Base-by-base conservation (phyloP, 2,329 filamentous ascomycete genomes). In the Sporothrix sp. region DNA sequence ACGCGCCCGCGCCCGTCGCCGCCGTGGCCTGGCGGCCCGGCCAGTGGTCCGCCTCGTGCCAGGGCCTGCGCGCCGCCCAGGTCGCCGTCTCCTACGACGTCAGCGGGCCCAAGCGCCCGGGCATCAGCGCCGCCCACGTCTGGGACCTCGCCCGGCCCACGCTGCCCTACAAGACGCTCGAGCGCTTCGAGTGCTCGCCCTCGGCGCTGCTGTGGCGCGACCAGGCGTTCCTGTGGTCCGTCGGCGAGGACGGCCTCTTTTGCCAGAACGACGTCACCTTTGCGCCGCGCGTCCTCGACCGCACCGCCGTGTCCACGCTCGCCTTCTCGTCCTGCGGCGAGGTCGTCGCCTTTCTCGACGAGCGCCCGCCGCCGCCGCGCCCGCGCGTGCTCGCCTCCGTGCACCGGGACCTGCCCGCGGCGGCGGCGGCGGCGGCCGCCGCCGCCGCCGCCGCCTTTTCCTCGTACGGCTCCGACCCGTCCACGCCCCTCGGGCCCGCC, bases 131-230 rank as follows among this genome's bases (percentile, higher is more conserved):
- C 0, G 78, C 84, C 13, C 80, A 85, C 51, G 70, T 85, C 18
- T 85, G 81, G 80, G 82, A 85, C 60, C 65, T 85, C n/a, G 81
- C 79, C 7, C 71, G 82, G 28, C 79, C 81, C 1, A 77, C 79
- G 1, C 74, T 85, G 69, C 80, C 81, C 0, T 84, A 81, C 60
- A 82, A 82, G 56, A 77, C 82, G 57, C 73, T 85, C 42, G 76
- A 81, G 52, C 66, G 74, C 35, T 84, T 82, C 56, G 73, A 78
- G 20, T 69, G 61, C 25, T 74, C 79, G 3, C 81, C 81, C 1
- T 73, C 71, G 8, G 73, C 73, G 2, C 61, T 85, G 14, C 63
- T 82, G 7, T 85, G 82, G 81, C 78, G 77, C 51, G 74, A 81
- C 54, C 75, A 79, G 54, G 80, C 84, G 55, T 70, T 83, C 40